phyloP scores from a whole-genome alignment of 345 rosid genomes.

The Ailanthus altissimus region DNA sequence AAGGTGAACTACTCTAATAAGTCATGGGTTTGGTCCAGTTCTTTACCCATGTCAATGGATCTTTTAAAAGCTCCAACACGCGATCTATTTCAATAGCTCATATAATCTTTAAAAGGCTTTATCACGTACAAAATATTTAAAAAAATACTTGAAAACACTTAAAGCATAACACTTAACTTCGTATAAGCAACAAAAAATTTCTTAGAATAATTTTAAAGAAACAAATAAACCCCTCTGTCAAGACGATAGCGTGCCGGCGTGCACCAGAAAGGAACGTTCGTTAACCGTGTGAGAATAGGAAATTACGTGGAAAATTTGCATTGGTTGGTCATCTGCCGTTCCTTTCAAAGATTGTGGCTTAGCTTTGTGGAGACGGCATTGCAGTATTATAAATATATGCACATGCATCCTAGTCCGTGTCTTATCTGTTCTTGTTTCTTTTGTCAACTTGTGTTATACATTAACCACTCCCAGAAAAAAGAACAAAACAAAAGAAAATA shows the following conservation, averaged over 20 bases:
- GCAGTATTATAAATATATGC: background rate
- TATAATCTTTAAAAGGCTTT: too few relatives aligned
- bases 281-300: background rate
- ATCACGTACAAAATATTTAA: too few relatives aligned
- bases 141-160: too few relatives aligned
- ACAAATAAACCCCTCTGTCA: background rate
- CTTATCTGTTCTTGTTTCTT: background rate
- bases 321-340: constrained; percentile 24
- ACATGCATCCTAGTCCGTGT: background rate
- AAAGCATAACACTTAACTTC: too few relatives aligned
- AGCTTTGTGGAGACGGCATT: constrained; percentile 11
- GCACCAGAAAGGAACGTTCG: background rate
- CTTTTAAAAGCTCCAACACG: too few relatives aligned
- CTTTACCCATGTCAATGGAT: too few relatives aligned
- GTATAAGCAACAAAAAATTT: background rate
- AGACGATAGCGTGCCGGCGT: constrained; percentile 13
- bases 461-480: background rate
- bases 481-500: too few relatives aligned
- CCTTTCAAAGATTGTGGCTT: constrained; percentile 18
- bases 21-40: too few relatives aligned
- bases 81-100: too few relatives aligned
- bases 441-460: background rate
- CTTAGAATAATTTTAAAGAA: background rate
- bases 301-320: constrained; percentile 12
- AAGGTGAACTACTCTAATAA: too few relatives aligned